Evolutionary conservation across 441 rosid genomes (phyloP), one percentile per base, ranked within the genome.

Genomic region (Hura crepitans): DNA sequence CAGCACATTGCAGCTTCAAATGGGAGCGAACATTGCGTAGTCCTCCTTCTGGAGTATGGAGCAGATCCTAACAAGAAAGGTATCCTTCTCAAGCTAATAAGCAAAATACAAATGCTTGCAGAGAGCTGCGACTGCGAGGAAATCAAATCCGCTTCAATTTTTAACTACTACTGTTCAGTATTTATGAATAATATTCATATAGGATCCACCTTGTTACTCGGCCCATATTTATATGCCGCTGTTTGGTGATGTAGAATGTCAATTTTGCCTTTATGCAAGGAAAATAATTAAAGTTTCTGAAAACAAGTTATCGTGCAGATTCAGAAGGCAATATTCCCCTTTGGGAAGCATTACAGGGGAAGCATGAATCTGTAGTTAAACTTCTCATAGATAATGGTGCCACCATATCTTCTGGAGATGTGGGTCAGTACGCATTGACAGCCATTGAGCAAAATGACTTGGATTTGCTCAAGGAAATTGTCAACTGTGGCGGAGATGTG

Each of bases 1-100:
- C 46, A 91, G 96, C 96, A 91, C 72, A 85, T 87, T 62, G 87
- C 93, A 72, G 87, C 93, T 71, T 83, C 89, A n/a, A 84, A 80
- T 65, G 96, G 96, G 66, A 84, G 72, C 43, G 77, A 87, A 53
- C 81, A 86, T 50, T 87, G 93, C 37, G 93, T 85, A 46, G 84
- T 82, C 64, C 85, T 78, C 47, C 85, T 91, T 6, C 80, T 91
- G 62, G 91, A 86, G 56, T 76, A 79, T 39, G 78, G 74, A 6
- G 93, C 86, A n/a, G 77, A 84, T 82, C 87, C 86, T 20, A 89
- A 89, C 53, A 74, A 81, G 69, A 82, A 72, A 89, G 95, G 97
- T 89, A 83, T 63, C 42, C 75, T 54, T 60, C 67, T 35, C 45
- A 49, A 51, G n/a, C 33, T 18, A 2, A 58, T 37, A 4, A 14